Evolutionary conservation across 179 eudicot species (phyloP), one percentile per base, ranked within the genome.

Genomic region (Silene coronaria): DNA sequence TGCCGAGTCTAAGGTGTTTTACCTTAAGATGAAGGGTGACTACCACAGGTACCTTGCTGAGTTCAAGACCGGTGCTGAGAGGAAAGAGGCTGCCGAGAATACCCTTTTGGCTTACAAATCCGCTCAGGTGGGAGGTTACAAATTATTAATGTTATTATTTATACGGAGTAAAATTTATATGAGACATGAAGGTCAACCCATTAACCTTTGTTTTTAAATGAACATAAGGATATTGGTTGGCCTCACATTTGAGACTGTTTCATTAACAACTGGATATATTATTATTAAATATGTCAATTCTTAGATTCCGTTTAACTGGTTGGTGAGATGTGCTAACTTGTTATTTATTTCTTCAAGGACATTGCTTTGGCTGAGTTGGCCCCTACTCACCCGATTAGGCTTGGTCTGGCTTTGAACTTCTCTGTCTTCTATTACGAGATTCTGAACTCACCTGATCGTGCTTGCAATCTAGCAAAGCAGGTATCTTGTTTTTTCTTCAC

Each of bases 391-490:
- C 96, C 96, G 0, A 89, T 91, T 67, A 85, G 96, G 67, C 91
- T 89, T 70, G 92, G 91, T 13, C 87, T 90, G 69, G 92, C 96
- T 65, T 87, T 89, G 21, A 90, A 90, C 84, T 90, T 90, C 79
- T 88, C 96, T 0, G 92, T 90, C 69, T 90, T 90, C 51, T 90
- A 88, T 81, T 90, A 88, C 55, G 96, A 90, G 80, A 90, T 90
- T 58, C 73, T 90, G 81, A 90, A 87, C 73, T 90, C 96, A 0
- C 89, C 92, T 23, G 96, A 89, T 59, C 88, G 86, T 76, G 90
- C 91, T 72, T 88, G 89, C 85, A 82, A 57, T 74, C 85, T 88
- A 38, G 91, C 91, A 10, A 87, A 88, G 73, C 89, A 83, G 87
- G 91, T 88, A 84, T 68, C 16, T 6, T 66, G 30, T 48, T 8